A percentile compares a stretch with the other conserved stretches of the same genome.
Conservation (phyloP, 116 monocot genomes). For the Papilionanthe hybrid region DNA sequence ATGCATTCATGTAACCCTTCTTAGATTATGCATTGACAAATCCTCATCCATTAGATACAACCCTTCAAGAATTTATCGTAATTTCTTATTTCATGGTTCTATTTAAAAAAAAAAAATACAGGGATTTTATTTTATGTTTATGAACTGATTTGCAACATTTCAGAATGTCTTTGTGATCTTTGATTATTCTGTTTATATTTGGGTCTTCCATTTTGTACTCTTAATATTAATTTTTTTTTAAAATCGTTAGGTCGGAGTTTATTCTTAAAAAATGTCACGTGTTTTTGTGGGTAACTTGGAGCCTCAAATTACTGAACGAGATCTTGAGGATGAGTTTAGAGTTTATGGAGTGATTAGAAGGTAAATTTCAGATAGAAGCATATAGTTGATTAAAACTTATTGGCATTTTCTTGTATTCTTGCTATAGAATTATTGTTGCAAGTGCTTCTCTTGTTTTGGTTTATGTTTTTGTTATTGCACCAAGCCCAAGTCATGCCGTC, state of each 20-base stretch:
- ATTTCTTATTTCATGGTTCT: not conserved
- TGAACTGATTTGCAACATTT: not conserved
- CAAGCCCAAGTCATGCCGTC: not conserved
- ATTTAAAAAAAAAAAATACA: not conserved
- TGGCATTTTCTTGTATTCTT: not conserved
- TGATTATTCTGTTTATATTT: not conserved
- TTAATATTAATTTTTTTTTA: not conserved
- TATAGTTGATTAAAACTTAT: not conserved
- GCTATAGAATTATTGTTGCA: not conserved
- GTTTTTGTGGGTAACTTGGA: conserved; percentile 25
- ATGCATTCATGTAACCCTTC: not conserved
- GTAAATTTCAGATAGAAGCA: conserved; percentile 1
- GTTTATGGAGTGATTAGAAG: conserved; percentile 15
- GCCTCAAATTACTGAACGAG: conserved; percentile 10
- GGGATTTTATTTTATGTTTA: not conserved
- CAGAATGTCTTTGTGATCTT: not conserved
- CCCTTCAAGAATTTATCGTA: not conserved
- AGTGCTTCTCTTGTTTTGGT: not conserved
- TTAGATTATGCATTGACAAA: not conserved
- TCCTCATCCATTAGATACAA: not conserved
- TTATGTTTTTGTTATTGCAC: not conserved
- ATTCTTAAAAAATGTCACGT: conserved; percentile 14
- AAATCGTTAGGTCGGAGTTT: not conserved
- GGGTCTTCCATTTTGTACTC: not conserved
- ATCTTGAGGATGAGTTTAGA: conserved; percentile 20